Percentiles rank a stretch among this genome's conserved stretches.
phyloP scores from a whole-genome alignment of 179 eudicot species.

The Actinidia chinensis region DNA sequence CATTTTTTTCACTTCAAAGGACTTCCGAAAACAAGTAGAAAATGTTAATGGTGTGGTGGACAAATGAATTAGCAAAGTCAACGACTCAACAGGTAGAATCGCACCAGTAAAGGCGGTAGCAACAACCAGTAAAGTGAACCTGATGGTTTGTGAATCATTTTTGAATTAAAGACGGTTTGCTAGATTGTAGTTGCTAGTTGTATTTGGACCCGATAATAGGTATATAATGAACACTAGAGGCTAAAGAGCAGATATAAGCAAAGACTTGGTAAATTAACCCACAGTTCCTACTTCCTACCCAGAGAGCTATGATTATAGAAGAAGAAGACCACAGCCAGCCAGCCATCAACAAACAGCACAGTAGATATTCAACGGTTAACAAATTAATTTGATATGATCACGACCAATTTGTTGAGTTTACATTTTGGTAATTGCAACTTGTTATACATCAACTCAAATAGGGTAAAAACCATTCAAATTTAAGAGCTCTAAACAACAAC shows the following conservation, averaged over 20 bases:
- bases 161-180: not conserved
- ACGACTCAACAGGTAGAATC: not conserved
- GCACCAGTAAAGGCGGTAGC: not conserved
- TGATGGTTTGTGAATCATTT: not conserved
- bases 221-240: not conserved
- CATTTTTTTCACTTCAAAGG: not conserved
- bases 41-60: not conserved
- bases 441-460: not conserved
- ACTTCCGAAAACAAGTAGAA: not conserved
- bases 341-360: not conserved
- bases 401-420: not conserved
- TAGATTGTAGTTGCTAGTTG: not conserved
- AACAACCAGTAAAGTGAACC: not conserved
- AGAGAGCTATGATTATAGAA: not conserved
- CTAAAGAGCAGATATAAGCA: not conserved
- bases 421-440: not conserved
- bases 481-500: not conserved
- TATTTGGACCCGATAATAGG: not conserved
- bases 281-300: too few species aligned
- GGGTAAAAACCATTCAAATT: not conserved
- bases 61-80: not conserved
- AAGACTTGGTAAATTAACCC: not conserved
- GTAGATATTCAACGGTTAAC: not conserved
- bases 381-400: not conserved
- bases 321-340: not conserved